Conservation (phyloP, 768 basidiomycete species). For the Gymnopilus junonius region DNA sequence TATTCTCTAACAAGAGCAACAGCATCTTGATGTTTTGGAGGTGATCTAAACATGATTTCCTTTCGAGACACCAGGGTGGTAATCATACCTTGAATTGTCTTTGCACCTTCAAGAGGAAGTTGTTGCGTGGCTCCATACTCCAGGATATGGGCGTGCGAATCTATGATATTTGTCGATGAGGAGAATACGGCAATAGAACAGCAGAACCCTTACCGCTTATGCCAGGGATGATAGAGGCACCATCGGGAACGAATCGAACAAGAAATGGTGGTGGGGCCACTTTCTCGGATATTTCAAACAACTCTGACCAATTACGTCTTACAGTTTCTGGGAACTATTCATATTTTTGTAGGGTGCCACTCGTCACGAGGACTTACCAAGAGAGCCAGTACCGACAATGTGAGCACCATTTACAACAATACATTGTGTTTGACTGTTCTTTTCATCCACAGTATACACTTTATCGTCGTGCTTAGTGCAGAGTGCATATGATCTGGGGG, state of each 20-base stretch:
- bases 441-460: slow-evolving; percentile 72
- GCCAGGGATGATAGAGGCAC: slow-evolving; percentile 72
- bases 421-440: slow-evolving; percentile 59
- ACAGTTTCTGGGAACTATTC: slow-evolving; percentile 43
- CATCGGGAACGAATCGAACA: slow-evolving; percentile 54
- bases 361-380: slow-evolving; percentile 45
- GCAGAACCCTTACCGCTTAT: slow-evolving; percentile 57
- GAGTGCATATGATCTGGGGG: slow-evolving; percentile 51
- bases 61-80: neutral
- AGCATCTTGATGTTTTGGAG: slow-evolving; percentile 48
- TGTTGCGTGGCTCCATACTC: slow-evolving; percentile 74
- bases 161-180: slow-evolving; percentile 34
- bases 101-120: slow-evolving; percentile 67
- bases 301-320: slow-evolving; percentile 21
- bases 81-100: slow-evolving; percentile 55
- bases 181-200: neutral
- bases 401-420: slow-evolving; percentile 56
- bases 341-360: neutral
- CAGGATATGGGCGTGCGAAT: slow-evolving; percentile 80
- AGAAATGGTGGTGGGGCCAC: slow-evolving; percentile 4
- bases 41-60: neutral
- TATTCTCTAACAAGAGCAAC: slow-evolving; percentile 63
- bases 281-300: slow-evolving; percentile 5
- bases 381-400: slow-evolving; percentile 58
- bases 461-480: slow-evolving; percentile 56